Evolutionary conservation across 345 rosid species (phyloP).

Genomic region (Eucalyptus polyanthemos): DNA sequence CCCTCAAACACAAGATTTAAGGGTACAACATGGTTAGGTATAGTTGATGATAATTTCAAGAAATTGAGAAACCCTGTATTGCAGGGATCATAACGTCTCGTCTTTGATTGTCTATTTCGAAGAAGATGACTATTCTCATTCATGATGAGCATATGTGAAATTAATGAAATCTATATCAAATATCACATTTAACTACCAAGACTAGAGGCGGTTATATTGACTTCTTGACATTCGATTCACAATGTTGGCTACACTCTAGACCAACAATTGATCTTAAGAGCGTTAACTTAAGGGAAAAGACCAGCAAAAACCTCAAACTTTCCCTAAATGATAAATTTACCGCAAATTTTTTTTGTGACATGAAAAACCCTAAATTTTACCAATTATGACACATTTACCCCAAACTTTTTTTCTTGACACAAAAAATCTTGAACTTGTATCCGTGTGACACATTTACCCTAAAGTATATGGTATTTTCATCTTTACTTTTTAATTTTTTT

Average conservation of each 20-base stretch:
- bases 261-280: background rate
- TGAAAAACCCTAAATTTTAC: no score
- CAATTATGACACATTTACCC: fast-evolving
- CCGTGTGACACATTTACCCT: no score
- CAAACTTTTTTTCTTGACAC: no score
- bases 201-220: background rate
- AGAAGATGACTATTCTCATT: background rate
- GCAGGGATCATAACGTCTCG: background rate
- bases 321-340: fast-evolving
- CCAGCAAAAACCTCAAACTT: fast-evolving
- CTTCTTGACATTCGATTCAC: background rate
- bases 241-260: background rate
- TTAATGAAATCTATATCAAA: background rate
- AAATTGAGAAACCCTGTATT: background rate
- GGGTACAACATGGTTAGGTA: background rate
- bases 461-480: no score
- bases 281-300: no score
- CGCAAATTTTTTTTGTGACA: fast-evolving
- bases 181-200: background rate
- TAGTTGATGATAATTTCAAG: background rate
- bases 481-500: no score
- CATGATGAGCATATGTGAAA: background rate
- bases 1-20: background rate
- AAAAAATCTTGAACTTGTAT: no score
- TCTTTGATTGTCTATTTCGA: background rate